phyloP scores from a whole-genome alignment of 805 yeast species.

The Candida boidinii region DNA sequence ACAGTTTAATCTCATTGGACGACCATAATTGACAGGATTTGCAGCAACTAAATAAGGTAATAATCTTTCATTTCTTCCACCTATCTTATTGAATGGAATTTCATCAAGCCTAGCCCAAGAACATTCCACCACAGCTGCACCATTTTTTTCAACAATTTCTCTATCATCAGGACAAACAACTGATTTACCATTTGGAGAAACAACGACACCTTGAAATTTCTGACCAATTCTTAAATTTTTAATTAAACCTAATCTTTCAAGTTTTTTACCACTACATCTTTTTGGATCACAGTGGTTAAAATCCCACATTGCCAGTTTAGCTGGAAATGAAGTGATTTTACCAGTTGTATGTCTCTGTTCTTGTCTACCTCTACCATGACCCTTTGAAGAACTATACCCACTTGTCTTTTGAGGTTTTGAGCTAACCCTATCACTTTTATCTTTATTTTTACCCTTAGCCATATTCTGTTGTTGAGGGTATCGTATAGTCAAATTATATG shows the following conservation, averaged over 20 bases:
- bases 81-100: constrained; percentile 88
- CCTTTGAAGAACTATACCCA: too few relatives aligned
- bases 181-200: constrained; percentile 85
- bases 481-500: too few relatives aligned
- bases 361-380: constrained; percentile 29
- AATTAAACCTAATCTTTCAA: constrained; percentile 82
- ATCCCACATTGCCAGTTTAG: constrained; percentile 97
- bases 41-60: constrained; percentile 93
- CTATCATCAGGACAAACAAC: constrained; percentile 86
- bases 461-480: too few relatives aligned
- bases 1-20: constrained; percentile 92
- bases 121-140: constrained; percentile 98
- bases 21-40: constrained; percentile 93
- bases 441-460: constrained; percentile 48
- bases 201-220: constrained; percentile 83
- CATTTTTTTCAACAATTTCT: constrained; percentile 65
- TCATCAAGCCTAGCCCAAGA: constrained; percentile 98
- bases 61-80: constrained; percentile 81
- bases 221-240: constrained; percentile 81
- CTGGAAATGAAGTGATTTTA: constrained; percentile 43
- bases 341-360: constrained; percentile 17
- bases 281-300: constrained; percentile 98
- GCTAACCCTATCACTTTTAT: constrained; percentile 26
- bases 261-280: constrained; percentile 90
- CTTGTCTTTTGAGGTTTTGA: not conserved